Percentiles rank a stretch among this genome's conserved stretches.
These are phyloP conservation scores for Penicillium concentricum DNA, from an alignment of 2,329 filamentous ascomycete genomes.

Conservation along the genomic window DNA sequence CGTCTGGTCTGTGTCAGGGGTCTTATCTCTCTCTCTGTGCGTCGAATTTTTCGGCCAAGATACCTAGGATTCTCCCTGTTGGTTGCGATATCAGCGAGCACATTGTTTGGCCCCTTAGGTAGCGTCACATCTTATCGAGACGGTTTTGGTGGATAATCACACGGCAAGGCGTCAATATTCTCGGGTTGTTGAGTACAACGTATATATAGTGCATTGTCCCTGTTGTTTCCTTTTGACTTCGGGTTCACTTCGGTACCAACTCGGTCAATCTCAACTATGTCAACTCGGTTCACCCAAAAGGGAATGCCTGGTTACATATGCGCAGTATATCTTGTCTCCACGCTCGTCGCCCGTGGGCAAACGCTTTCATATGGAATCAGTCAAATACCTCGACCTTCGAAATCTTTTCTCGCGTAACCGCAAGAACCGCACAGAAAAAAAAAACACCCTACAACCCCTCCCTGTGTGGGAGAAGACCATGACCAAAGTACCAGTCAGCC, in stretches of 20 bases:
- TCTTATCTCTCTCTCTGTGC: conserved; percentile 7
- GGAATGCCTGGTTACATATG: conserved; percentile 6
- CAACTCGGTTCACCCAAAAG: neutral
- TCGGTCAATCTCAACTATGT: neutral
- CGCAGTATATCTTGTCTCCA: conserved; percentile 13
- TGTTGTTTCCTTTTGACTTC: neutral
- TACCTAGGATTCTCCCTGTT: conserved; percentile 1
- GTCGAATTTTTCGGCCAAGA: neutral
- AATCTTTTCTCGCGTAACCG: conserved; percentile 18
- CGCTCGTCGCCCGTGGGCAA: conserved; percentile 9
- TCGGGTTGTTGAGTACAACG: neutral
- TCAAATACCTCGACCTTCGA: conserved; percentile 5
- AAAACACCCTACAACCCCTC: neutral
- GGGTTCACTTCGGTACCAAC: neutral
- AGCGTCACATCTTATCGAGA: conserved; percentile 29
- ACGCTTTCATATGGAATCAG: conserved; percentile 13
- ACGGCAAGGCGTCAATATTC: conserved; percentile 5
- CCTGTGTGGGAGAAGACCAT: neutral
- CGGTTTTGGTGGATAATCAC: conserved; percentile 23
- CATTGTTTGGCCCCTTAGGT: conserved; percentile 9
- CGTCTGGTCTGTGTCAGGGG: neutral
- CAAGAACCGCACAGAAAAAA: conserved; percentile 23
- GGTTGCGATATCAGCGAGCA: conserved; percentile 6
- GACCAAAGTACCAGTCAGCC: conserved; percentile 10
- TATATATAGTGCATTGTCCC: conserved; percentile 15